Evolutionary conservation across 371 early-diverging fungal species (phyloP), one percentile per base, ranked within the genome.

Genomic region (Lichtheimia corymbifera): DNA sequence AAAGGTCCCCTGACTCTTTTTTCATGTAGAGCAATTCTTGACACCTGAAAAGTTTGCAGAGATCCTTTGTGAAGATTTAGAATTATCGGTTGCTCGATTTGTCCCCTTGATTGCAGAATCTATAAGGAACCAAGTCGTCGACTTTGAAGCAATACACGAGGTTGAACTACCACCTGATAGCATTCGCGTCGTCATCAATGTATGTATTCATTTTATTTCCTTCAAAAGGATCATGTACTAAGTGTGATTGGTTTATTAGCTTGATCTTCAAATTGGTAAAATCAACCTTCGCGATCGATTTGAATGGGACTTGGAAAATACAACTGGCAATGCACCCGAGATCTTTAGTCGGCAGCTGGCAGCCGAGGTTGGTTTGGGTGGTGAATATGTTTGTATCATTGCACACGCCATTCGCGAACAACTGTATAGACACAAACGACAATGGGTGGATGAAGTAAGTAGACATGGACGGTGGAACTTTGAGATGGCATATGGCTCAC

Each of bases 1-100:
- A 1, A 44, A 24, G 15, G 27, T 13, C 0, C 13, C n/a, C n/a
- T 50, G 15, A 42, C 47, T 2, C 41, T 13, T 27, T 15, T 50
- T 58, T 54, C 7, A 14, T 20, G 17, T 62, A 87, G 95, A 97
- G 62, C 83, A 83, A 61, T 73, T 88, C n/a, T 72, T 94, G 54
- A 92, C 96, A 13, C 96, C 97, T 2, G 94, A 95, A 59, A 84
- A 91, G 63, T 97, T 97, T 84, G 97, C 95, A 9, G 89, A 92
- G 63, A 87, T 95, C 44, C 69, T 96, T 22, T 92, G 92, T 67
- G 87, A 90, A 12, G 98, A 97, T 63, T 63, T 97, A 25, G 88
- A 91, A 17, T 56, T 90, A 42, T 82, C 86, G 42, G 6, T 64
- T 0, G 61, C 57, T 18, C 75, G 82, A 43, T 91, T 86, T 66